These are phyloP conservation scores for Hibiscus trionum DNA, from an alignment of 345 rosid species.

Conservation along the genomic window DNA sequence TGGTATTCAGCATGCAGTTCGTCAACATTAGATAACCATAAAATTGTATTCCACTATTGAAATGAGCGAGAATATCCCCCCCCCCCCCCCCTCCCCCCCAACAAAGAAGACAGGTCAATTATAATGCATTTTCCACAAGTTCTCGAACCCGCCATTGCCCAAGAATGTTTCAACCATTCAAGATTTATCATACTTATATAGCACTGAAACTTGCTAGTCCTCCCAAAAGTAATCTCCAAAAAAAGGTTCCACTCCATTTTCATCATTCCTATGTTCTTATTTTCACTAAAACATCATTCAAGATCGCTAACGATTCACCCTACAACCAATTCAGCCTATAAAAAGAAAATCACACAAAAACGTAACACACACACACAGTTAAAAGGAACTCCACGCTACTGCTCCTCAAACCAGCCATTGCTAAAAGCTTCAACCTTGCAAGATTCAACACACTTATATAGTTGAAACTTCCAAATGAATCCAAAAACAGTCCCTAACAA, in stretches of 20 bases:
- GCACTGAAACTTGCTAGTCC: neutral
- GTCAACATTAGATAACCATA: neutral
- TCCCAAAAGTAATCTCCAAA: neutral
- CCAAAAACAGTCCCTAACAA: neutral
- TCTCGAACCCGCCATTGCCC: neutral
- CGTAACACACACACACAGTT: neutral
- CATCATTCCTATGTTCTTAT: neutral
- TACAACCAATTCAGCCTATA: too few species aligned
- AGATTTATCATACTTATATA: neutral
- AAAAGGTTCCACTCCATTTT: neutral
- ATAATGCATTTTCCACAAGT: neutral
- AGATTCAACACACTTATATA: neutral
- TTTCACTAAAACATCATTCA: neutral
- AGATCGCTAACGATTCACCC: too few species aligned
- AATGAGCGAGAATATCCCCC: neutral
- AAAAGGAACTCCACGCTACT: neutral
- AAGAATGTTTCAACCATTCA: neutral
- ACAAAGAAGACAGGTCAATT: neutral
- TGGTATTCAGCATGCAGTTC: neutral
- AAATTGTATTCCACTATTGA: neutral
- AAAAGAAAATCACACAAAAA: too few species aligned
- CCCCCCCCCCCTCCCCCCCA: too few species aligned
- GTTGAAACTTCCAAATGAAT: neutral
- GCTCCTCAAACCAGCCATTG: neutral
- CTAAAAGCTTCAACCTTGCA: neutral